Conservation (phyloP, 805 yeast species). For the Limtongia smithiae region DNA sequence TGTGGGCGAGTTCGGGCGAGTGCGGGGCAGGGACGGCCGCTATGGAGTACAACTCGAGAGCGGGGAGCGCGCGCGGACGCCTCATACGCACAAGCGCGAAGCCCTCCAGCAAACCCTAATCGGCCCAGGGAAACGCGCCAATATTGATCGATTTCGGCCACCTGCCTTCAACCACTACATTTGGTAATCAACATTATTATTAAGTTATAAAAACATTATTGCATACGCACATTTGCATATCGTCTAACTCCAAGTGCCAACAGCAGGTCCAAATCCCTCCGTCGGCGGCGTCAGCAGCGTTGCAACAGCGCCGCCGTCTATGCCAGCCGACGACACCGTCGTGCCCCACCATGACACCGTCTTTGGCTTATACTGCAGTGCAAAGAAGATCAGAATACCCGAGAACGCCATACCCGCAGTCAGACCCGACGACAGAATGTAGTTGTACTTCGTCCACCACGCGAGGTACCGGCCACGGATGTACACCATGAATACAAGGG, state of each 20-base stretch:
- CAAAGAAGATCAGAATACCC: conserved; percentile 56
- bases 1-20: too few species aligned
- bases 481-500: conserved; percentile 54
- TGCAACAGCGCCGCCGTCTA: conserved; percentile 17
- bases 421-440: conserved; percentile 60
- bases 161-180: too few species aligned
- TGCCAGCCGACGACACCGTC: conserved; percentile 27
- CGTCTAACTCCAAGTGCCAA: conserved; percentile 22
- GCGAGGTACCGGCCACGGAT: conserved; percentile 52
- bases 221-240: too few species aligned
- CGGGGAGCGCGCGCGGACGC: too few species aligned
- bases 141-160: too few species aligned
- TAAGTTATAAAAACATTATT: too few species aligned
- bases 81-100: too few species aligned
- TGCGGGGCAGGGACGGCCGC: too few species aligned
- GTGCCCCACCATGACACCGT: conserved; percentile 60
- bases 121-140: too few species aligned
- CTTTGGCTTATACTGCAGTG: conserved; percentile 42
- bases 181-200: too few species aligned
- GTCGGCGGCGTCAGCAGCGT: conserved; percentile 11
- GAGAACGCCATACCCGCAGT: conserved; percentile 65
- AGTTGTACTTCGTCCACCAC: conserved; percentile 78
- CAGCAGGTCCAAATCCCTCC: conserved; percentile 37
- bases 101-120: too few species aligned
- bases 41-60: too few species aligned